phyloP scores from a whole-genome alignment of 208 protist species.

The Trypanosoma vivax region DNA sequence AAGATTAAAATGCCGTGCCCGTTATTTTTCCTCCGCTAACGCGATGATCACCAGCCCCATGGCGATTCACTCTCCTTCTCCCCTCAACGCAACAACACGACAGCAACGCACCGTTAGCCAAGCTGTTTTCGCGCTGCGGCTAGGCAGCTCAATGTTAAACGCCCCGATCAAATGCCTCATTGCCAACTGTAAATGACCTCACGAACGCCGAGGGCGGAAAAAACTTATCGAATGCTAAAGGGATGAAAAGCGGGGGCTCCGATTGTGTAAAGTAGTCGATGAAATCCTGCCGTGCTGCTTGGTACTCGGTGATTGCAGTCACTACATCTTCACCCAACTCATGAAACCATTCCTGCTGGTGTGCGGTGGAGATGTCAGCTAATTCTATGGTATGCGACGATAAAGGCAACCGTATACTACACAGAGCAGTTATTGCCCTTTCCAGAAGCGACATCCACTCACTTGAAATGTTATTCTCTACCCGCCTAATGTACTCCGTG shows the following conservation, averaged over 20 bases:
- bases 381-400: not conserved
- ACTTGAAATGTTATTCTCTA: constrained; percentile 32
- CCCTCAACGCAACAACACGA: too few relatives aligned
- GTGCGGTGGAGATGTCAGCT: too few relatives aligned
- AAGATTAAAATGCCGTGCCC: too few relatives aligned
- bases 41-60: too few relatives aligned
- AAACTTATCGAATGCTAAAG: constrained; percentile 15
- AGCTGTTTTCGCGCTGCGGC: too few relatives aligned
- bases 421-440: constrained; percentile 20
- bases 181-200: constrained; percentile 3
- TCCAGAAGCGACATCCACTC: constrained; percentile 28
- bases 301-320: not conserved
- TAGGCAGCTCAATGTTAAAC: too few relatives aligned
- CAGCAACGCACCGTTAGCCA: too few relatives aligned
- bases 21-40: too few relatives aligned
- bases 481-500: constrained; percentile 21
- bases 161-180: not conserved
- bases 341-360: too few relatives aligned
- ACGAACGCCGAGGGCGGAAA: constrained; percentile 13
- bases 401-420: not conserved
- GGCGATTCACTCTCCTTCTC: too few relatives aligned
- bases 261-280: constrained; percentile 1
- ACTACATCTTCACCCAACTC: constrained; percentile 7
- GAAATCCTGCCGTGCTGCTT: not conserved
- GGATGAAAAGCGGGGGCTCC: constrained; percentile 41